These are phyloP conservation scores for Cerrena zonata DNA, from an alignment of 1,284 basidiomycete species.

Conservation along the genomic window DNA sequence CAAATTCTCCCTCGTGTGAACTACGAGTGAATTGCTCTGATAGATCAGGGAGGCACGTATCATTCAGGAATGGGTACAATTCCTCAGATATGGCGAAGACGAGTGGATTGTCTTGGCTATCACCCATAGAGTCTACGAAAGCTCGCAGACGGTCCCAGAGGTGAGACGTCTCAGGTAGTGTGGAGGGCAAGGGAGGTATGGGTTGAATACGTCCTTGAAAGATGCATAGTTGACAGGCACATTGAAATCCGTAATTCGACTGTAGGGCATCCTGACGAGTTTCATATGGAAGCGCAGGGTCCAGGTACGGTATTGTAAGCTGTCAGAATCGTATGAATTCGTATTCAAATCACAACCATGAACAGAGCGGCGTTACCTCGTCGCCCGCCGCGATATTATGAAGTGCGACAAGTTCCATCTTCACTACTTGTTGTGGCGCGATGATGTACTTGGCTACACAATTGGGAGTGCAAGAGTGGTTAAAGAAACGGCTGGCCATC, in stretches of 20 bases:
- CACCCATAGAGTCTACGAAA: constrained; percentile 19
- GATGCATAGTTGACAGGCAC: constrained; percentile 52
- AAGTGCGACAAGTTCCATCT: constrained; percentile 60
- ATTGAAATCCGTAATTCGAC: constrained; percentile 62
- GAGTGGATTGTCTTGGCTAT: constrained; percentile 13
- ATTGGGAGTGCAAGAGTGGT: constrained; percentile 73
- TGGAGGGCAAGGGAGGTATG: constrained; percentile 30
- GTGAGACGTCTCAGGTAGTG: constrained; percentile 18
- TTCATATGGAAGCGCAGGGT: constrained; percentile 59
- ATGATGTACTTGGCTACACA: constrained; percentile 59
- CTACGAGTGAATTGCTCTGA: constrained; percentile 58
- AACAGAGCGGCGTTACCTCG: constrained; percentile 43
- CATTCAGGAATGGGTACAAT: constrained; percentile 44
- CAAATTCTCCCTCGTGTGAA: constrained; percentile 58
- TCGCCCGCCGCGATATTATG: constrained; percentile 49
- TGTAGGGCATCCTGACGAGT: constrained; percentile 53
- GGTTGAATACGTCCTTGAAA: constrained; percentile 33
- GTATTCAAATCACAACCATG: not conserved
- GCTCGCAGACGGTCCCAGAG: constrained; percentile 34
- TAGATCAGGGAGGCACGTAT: constrained; percentile 51
- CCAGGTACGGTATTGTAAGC: constrained; percentile 69
- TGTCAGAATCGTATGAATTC: constrained; percentile 22
- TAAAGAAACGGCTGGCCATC: constrained; percentile 65
- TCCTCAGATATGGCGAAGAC: constrained; percentile 34
- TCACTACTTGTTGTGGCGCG: constrained; percentile 30